Percentiles rank a stretch among this genome's conserved stretches.
These are phyloP conservation scores for Blechomonas ayalai DNA, from an alignment of 208 protist species.

Conservation along the genomic window DNA sequence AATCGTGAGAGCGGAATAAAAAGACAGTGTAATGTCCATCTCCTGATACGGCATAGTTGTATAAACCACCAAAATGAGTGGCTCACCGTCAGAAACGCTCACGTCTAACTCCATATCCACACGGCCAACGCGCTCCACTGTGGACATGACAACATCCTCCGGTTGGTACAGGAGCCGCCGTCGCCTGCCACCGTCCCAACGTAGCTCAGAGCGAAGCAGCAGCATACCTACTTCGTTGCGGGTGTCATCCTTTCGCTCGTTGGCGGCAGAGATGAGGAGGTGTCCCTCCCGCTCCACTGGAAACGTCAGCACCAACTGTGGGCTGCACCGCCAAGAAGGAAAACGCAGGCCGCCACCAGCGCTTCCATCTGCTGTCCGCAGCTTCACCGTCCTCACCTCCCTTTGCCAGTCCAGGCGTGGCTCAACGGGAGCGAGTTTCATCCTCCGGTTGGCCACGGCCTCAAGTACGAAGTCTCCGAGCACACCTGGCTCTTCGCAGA, in stretches of 20 bases:
- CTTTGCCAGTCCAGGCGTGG: conserved; percentile 70
- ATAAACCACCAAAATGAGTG: conserved; percentile 69
- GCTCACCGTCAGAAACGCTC: conserved; percentile 14
- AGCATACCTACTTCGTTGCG: conserved; percentile 58
- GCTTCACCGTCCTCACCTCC: conserved; percentile 15
- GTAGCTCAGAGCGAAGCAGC: conserved; percentile 33
- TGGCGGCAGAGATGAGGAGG: conserved; percentile 46
- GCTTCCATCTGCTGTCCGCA: conserved; percentile 42
- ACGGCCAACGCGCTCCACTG: conserved; percentile 23
- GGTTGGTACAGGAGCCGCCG: conserved; percentile 38
- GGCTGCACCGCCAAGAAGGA: conserved; percentile 83
- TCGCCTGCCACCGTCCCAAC: conserved; percentile 36
- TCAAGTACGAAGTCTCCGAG: conserved; percentile 40
- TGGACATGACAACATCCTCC: conserved; percentile 42
- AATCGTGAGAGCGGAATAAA: conserved; percentile 49
- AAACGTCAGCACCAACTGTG: conserved; percentile 68
- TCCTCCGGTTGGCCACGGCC: conserved; percentile 44
- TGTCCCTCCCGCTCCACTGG: conserved; percentile 61
- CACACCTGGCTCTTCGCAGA: conserved; percentile 15
- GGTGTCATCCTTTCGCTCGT: conserved; percentile 28
- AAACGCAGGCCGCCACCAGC: conserved; percentile 59
- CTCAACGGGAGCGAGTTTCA: conserved; percentile 49
- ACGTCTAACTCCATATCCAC: conserved; percentile 38
- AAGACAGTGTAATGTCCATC: conserved; percentile 45
- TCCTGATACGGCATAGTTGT: conserved; percentile 69